Evolutionary conservation across 805 yeast species (phyloP).

Genomic region (Ogataea glucozyma): DNA sequence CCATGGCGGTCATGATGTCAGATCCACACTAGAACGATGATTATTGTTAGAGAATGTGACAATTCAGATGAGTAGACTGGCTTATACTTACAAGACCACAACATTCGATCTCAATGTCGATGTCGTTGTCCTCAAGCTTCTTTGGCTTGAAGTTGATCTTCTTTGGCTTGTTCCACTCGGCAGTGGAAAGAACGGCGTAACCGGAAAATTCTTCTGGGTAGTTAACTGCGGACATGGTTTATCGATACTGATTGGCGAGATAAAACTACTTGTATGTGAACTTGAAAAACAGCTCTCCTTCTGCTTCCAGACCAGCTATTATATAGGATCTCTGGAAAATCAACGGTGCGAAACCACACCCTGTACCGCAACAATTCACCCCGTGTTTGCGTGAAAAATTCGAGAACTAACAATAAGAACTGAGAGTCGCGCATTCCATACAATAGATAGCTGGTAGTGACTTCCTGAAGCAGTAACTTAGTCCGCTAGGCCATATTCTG

Average conservation of each 20-base stretch:
- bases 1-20: slow-evolving; percentile 54
- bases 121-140: slow-evolving; percentile 44
- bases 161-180: slow-evolving; percentile 58
- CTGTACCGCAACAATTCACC: background rate
- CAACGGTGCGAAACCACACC: background rate
- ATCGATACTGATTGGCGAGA: no score
- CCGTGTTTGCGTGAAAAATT: slow-evolving; percentile 2
- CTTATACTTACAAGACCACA: slow-evolving; percentile 50
- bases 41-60: background rate
- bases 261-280: background rate
- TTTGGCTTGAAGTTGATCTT: slow-evolving; percentile 52
- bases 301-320: no score
- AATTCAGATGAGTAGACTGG: no score
- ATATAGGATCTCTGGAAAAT: background rate
- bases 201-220: slow-evolving; percentile 65
- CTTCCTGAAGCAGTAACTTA: slow-evolving; percentile 1
- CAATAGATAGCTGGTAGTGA: background rate
- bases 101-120: slow-evolving; percentile 57
- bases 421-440: background rate
- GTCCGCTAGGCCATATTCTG: background rate
- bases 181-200: slow-evolving; percentile 47
- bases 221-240: slow-evolving; percentile 28
- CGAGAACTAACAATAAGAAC: background rate
- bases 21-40: slow-evolving; percentile 51
- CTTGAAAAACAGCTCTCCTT: background rate